Evolutionary conservation across 2,329 filamentous ascomycete species (phyloP), one percentile per base, ranked within the genome.

Genomic region (Leptographium galeiforme): DNA sequence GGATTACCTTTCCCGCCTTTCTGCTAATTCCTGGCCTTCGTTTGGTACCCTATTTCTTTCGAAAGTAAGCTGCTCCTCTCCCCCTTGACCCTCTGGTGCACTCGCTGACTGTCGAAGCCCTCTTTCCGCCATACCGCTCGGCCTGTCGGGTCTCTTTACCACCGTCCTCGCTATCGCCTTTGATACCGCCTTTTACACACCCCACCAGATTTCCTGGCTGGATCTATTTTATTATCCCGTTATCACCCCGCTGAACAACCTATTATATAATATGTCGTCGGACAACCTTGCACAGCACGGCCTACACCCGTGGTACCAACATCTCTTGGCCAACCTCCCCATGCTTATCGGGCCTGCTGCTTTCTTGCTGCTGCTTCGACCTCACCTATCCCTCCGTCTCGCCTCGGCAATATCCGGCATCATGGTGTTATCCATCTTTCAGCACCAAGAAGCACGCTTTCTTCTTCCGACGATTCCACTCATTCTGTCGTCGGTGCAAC

Each of bases 1-100:
- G 93, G 59, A 96, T 97, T 63, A 98, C 93, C 11, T 97, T 97
- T 67, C 91, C 91, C 47, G 91, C 90, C 14, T 98, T 95, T 66
- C 70, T 98, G 57, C 67, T 95, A 55, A 81, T 96, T 64, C 91
- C 93, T 52, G 84, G 85, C 39, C 71, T 95, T 64, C 84, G 83
- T 64, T 75, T 98, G 63, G 73, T 97, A 66, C 89, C 89, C 59
- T 86, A 95, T 72, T 93, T 95, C 64, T 70, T 79, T 66, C 82
- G 82, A 67, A 91, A 84, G 87, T 93, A 69, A 64, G 79, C 71
- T 32, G 32, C 34, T 18, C 1, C 4, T 8, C 8, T 25, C 8
- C 19, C 57, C 60, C 53, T 56, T 19, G 3, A 8, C 33, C 4
- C 8, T 38, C 16, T 19, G n/a, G 30, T 16, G n/a, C 32, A 18